phyloP scores from a whole-genome alignment of 176 grass and related monocot species.

The Cymbopogon citratus region DNA sequence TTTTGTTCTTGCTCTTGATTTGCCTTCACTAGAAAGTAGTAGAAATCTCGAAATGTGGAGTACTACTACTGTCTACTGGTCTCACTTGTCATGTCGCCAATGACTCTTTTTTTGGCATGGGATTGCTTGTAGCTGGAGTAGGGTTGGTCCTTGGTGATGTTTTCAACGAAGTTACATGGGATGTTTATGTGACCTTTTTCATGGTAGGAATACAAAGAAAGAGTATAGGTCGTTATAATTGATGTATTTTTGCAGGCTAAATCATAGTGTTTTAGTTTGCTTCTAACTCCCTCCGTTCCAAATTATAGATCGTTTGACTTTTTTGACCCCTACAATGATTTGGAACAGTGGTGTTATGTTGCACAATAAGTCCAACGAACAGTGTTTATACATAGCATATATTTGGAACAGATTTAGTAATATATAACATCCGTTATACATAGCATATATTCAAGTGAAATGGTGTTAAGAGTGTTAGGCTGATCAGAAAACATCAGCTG shows the following conservation, averaged over 20 bases:
- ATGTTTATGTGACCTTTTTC: constrained; percentile 16
- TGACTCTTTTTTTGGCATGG: constrained; percentile 4
- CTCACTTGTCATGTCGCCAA: neutral
- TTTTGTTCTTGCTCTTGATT: constrained; percentile 33
- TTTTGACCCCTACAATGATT: too few relatives aligned
- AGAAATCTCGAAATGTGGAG: constrained; percentile 30
- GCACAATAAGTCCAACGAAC: too few relatives aligned
- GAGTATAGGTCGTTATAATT: neutral
- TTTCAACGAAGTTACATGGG: constrained; percentile 17
- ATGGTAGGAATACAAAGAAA: constrained; percentile 20
- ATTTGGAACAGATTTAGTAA: too few relatives aligned
- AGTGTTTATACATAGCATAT: too few relatives aligned
- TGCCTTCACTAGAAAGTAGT: constrained; percentile 5
- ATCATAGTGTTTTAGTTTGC: neutral
- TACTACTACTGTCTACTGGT: constrained; percentile 1
- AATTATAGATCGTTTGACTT: too few relatives aligned
- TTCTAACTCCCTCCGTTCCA: too few relatives aligned
- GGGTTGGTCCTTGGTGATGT: constrained; percentile 23
- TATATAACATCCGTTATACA: neutral
- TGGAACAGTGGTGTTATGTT: too few relatives aligned
- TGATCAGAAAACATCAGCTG: neutral
- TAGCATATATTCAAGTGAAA: neutral
- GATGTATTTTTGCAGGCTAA: neutral
- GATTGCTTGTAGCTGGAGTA: constrained; percentile 6
- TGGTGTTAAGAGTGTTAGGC: neutral